phyloP scores from a whole-genome alignment of 768 basidiomycete species.

The Holtermannia corniformis region DNA sequence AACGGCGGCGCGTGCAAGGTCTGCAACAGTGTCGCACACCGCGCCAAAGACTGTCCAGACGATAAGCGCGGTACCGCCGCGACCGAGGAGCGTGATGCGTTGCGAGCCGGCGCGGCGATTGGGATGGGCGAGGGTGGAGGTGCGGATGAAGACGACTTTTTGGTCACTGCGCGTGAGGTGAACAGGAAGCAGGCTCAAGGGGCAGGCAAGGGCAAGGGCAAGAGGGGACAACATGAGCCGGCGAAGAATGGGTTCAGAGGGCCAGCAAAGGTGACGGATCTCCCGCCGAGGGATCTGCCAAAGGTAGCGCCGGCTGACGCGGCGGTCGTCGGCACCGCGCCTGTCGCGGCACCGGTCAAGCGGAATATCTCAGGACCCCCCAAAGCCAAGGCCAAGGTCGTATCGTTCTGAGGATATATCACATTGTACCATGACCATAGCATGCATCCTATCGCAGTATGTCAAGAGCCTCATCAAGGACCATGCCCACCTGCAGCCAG shows the following conservation, averaged over 20 bases:
- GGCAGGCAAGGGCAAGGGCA: slow-evolving; percentile 7
- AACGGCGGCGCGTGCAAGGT: slow-evolving; percentile 85
- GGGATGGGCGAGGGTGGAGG: slow-evolving; percentile 50
- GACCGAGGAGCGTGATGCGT: background rate
- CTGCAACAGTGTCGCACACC: slow-evolving; percentile 73
- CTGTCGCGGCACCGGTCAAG: slow-evolving; percentile 5
- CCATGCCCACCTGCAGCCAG: background rate
- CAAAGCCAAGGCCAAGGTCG: slow-evolving; percentile 15
- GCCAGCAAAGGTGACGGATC: slow-evolving; percentile 2
- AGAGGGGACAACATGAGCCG: slow-evolving; percentile 20
- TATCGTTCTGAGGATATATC: slow-evolving; percentile 6
- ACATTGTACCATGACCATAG: no score
- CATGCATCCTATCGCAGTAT: no score
- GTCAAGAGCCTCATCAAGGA: background rate
- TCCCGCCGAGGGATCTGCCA: slow-evolving; percentile 4
- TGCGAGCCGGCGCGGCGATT: slow-evolving; percentile 42
- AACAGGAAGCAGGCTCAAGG: slow-evolving; percentile 47
- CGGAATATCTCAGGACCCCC: background rate
- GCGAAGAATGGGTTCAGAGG: slow-evolving; percentile 15
- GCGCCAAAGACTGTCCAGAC: slow-evolving; percentile 67
- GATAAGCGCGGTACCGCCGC: slow-evolving; percentile 14
- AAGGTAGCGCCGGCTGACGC: background rate
- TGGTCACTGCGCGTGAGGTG: slow-evolving; percentile 63
- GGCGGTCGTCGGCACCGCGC: background rate
- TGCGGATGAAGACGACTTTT: slow-evolving; percentile 94